These are phyloP conservation scores for Starmerella sirachaensis DNA, from an alignment of 805 yeast species.

Conservation along the genomic window DNA sequence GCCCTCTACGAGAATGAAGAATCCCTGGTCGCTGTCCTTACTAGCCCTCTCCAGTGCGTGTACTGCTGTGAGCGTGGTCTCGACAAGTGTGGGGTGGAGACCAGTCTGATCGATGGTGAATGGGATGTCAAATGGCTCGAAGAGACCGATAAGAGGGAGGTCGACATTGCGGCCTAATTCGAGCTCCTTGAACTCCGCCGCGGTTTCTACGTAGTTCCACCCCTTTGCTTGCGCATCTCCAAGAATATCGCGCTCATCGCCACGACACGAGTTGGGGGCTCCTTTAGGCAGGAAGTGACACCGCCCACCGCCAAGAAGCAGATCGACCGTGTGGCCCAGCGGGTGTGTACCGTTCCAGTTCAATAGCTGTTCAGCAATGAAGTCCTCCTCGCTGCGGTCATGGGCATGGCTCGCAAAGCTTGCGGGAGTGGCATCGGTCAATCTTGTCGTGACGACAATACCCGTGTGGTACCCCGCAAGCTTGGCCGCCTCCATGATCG, in stretches of 20 bases:
- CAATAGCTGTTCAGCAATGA: constrained; percentile 77
- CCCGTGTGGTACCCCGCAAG: constrained; percentile 74
- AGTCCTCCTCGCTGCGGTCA: constrained; percentile 63
- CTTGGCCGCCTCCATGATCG: constrained; percentile 78
- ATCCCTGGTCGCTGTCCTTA: constrained; percentile 64
- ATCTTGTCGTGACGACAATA: constrained; percentile 78
- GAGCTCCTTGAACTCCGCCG: constrained; percentile 46
- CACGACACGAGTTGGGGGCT: constrained; percentile 51
- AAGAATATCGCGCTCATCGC: constrained; percentile 57
- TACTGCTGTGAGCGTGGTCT: constrained; percentile 64
- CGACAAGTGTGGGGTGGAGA: constrained; percentile 59
- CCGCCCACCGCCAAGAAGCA: constrained; percentile 79
- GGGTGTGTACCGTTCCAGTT: constrained; percentile 49
- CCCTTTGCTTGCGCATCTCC: constrained; percentile 49
- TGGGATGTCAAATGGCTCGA: constrained; percentile 71
- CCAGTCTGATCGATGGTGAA: constrained; percentile 63
- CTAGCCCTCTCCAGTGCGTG: constrained; percentile 56
- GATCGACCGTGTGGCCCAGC: constrained; percentile 71
- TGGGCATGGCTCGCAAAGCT: constrained; percentile 73
- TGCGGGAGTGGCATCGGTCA: constrained; percentile 94
- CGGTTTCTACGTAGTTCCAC: constrained; percentile 52
- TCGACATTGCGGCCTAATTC: constrained; percentile 48
- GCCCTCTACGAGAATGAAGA: constrained; percentile 79
- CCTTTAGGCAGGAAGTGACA: constrained; percentile 57
- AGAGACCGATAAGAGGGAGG: constrained; percentile 64